These are phyloP conservation scores for Pythium oligandrum DNA, from an alignment of 352 stramenopile genomes.

Conservation along the genomic window DNA sequence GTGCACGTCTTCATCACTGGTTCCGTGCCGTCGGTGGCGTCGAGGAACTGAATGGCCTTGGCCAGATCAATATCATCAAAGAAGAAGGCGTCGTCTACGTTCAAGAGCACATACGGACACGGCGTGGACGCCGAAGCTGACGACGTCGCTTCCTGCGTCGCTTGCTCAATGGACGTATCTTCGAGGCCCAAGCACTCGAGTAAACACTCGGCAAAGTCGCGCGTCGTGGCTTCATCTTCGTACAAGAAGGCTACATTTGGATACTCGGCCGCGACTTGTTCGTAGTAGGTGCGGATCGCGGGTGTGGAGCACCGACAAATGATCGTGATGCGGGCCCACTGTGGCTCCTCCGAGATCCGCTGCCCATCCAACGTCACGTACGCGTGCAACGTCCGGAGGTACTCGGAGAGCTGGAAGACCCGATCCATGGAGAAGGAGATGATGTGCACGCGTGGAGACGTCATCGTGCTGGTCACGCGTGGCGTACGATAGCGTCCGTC, in stretches of 20 bases:
- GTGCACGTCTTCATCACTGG: not conserved
- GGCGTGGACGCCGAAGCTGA: not conserved
- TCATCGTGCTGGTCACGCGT: slow-evolving; percentile 4
- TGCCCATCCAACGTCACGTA: slow-evolving; percentile 22
- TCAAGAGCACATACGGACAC: slow-evolving; percentile 32
- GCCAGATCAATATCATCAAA: slow-evolving; percentile 43
- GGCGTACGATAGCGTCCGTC: too few species aligned
- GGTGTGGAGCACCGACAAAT: slow-evolving; percentile 35
- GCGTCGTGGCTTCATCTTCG: slow-evolving; percentile 13
- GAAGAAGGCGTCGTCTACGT: slow-evolving; percentile 60
- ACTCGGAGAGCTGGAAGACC: slow-evolving; percentile 58
- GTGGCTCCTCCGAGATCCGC: slow-evolving; percentile 17
- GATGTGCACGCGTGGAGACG: slow-evolving; percentile 28
- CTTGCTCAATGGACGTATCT: not conserved
- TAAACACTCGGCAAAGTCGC: slow-evolving; percentile 29
- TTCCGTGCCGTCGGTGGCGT: not conserved
- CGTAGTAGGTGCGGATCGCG: slow-evolving; percentile 26
- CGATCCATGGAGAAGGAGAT: slow-evolving; percentile 66
- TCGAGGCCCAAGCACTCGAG: slow-evolving; percentile 11
- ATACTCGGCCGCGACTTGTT: slow-evolving; percentile 24
- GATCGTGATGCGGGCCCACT: slow-evolving; percentile 24
- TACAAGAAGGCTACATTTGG: slow-evolving; percentile 31
- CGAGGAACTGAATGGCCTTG: slow-evolving; percentile 20
- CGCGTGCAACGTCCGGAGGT: slow-evolving; percentile 37
- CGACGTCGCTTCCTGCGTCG: not conserved